Conservation (phyloP, 441 rosid genomes). For the Pelargonium australe region DNA sequence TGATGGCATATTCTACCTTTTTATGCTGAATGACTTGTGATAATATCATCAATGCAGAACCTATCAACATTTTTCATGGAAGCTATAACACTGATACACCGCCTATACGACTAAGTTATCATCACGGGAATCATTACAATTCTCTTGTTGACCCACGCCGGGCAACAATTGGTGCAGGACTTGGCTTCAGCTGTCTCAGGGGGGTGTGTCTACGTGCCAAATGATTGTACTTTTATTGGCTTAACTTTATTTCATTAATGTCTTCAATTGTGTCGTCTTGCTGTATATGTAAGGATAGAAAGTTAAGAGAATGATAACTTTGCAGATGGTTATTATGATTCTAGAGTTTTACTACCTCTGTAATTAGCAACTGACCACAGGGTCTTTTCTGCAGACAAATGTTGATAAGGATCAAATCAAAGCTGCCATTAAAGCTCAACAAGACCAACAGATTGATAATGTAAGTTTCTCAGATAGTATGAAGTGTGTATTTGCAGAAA, state of each 20-base stretch:
- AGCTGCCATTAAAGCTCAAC: constrained; percentile 98
- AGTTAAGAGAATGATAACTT: background rate
- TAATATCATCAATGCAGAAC: constrained; percentile 43
- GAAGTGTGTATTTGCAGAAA: background rate
- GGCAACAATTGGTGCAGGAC: constrained; percentile 82
- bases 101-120: constrained; percentile 82
- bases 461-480: constrained; percentile 31
- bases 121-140: constrained; percentile 95
- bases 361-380: background rate
- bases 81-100: constrained; percentile 80
- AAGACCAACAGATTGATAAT: constrained; percentile 90
- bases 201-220: constrained; percentile 51
- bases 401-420: constrained; percentile 89
- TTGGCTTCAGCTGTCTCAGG: constrained; percentile 85
- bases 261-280: too few relatives aligned
- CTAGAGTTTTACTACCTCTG: background rate
- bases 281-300: too few relatives aligned
- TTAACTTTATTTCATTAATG: too few relatives aligned
- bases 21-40: constrained; percentile 14
- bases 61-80: constrained; percentile 91
- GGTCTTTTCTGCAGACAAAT: constrained; percentile 45
- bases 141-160: constrained; percentile 92
- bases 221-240: too few relatives aligned
- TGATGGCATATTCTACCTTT: background rate
- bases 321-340: background rate